Conservation (phyloP, 164 flowering plant genomes). For the Magnolia officinalis region DNA sequence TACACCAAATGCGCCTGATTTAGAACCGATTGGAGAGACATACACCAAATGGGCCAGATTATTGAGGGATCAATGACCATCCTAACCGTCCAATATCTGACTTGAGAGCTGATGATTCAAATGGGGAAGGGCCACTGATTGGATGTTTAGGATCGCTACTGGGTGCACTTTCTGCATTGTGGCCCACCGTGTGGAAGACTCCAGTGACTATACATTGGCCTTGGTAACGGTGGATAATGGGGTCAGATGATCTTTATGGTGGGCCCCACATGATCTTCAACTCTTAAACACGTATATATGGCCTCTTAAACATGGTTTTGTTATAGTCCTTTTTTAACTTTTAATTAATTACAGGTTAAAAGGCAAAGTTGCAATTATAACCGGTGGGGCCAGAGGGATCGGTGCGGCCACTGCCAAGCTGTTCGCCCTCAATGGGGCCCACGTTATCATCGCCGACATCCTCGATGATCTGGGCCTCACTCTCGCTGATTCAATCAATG, state of each 20-base stretch:
- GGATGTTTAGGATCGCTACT: too few species aligned
- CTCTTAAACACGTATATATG: neutral
- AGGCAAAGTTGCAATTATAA: constrained; percentile 75
- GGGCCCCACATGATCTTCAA: too few species aligned
- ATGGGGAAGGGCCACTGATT: too few species aligned
- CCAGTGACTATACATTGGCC: neutral
- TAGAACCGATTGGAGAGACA: too few species aligned
- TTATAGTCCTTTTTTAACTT: neutral
- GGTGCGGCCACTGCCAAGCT: constrained; percentile 68
- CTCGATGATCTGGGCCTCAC: constrained; percentile 51
- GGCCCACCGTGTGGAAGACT: neutral
- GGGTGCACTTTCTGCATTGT: too few species aligned
- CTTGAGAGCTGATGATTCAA: too few species aligned
- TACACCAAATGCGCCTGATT: too few species aligned
- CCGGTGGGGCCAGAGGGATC: constrained; percentile 89
- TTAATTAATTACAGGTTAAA: constrained; percentile 31
- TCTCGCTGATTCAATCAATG: constrained; percentile 53
- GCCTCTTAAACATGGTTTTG: neutral
- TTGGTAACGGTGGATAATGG: too few species aligned
- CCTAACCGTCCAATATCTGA: too few species aligned
- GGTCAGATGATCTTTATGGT: too few species aligned
- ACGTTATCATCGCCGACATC: constrained; percentile 70
- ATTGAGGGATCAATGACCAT: too few species aligned
- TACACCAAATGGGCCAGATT: too few species aligned
- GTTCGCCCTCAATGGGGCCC: constrained; percentile 64